These are phyloP conservation scores for Aureobasidium sp. DNA, from an alignment of 2,329 filamentous ascomycete species.

Conservation along the genomic window DNA sequence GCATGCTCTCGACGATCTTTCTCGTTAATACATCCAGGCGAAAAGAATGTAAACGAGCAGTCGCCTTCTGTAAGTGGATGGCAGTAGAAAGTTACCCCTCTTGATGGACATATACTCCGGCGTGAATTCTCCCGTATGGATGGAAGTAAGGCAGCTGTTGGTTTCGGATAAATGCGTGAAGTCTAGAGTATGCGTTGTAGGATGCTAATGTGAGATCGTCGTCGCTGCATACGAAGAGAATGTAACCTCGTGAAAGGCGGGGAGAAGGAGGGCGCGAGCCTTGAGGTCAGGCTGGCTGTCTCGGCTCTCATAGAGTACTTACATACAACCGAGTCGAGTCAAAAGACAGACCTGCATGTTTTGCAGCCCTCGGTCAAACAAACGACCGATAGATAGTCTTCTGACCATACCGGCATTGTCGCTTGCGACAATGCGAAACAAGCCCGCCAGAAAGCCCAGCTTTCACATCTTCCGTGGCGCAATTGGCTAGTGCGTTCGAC, in stretches of 20 bases:
- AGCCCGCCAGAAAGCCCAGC: background rate
- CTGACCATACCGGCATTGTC: background rate
- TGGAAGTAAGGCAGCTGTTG: background rate
- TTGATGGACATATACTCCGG: background rate
- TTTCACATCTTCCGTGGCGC: background rate
- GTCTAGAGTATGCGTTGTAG: background rate
- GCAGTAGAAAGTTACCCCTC: background rate
- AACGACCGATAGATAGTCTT: too few relatives aligned
- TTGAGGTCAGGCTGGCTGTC: background rate
- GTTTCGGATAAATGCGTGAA: conserved; percentile 3
- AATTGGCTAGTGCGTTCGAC: background rate
- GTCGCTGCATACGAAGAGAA: background rate
- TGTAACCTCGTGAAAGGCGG: conserved; percentile 1
- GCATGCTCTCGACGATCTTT: background rate
- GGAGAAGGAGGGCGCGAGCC: background rate
- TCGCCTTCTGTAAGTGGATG: background rate
- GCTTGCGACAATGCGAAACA: background rate
- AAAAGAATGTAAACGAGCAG: background rate
- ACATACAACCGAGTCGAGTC: too few relatives aligned
- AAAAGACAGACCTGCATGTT: too few relatives aligned
- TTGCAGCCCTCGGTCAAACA: too few relatives aligned
- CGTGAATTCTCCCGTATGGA: background rate
- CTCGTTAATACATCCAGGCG: background rate
- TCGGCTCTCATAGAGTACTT: too few relatives aligned
- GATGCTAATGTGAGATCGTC: background rate